Evolutionary conservation across 139 green algal species (phyloP), one percentile per base, ranked within the genome.

Genomic region (Closterium sp.): DNA sequence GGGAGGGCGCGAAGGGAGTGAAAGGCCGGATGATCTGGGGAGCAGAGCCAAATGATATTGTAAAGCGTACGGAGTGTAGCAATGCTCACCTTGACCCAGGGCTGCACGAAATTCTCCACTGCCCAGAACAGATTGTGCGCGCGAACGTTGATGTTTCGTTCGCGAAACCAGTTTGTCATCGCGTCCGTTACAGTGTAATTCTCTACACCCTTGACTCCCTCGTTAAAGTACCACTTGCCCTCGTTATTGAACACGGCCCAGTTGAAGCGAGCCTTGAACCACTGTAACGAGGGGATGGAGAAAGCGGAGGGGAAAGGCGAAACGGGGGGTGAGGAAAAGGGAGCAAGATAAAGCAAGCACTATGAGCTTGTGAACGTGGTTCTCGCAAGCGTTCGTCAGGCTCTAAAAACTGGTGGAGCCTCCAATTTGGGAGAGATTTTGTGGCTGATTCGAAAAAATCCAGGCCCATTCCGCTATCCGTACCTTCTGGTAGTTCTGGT

Each of bases 231-330:
- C 91, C 91, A 94, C 36, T 94, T 94, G 25, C n/a, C 36, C 33
- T 94, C 91, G 88, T 94, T 94, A 84, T 94, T 91, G 21, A 93
- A 87, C 32, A 89, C 88, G 6, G 34, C 34, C 91, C 91, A 94
- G 35, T 90, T 94, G 91, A 94, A 94, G 1, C 89, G 89, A 86
- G 10, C n/a, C n/a, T 34, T 34, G 23, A 87, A 88, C 89, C 89
- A 92, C 89, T 92, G 89, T 86, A 33, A 3, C 19, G 83, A 34
- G 25, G 83, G 83, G 16, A 76, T 28, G 25, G 55, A 76, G 31
- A 86, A 33, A 33, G 30, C 3, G 83, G 28, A 34, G 30, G 83
- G 83, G 31, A 23, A 33, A 23, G 83, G 83, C 9, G 30, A 33
- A 23, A 1, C 10, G 81, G 16, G 64, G 64, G 64, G 64, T 83